Percentiles rank a stretch among this genome's conserved stretches.
phyloP scores from a whole-genome alignment of 1,139 yeast genomes.

The Suhomyces panamericanus region DNA sequence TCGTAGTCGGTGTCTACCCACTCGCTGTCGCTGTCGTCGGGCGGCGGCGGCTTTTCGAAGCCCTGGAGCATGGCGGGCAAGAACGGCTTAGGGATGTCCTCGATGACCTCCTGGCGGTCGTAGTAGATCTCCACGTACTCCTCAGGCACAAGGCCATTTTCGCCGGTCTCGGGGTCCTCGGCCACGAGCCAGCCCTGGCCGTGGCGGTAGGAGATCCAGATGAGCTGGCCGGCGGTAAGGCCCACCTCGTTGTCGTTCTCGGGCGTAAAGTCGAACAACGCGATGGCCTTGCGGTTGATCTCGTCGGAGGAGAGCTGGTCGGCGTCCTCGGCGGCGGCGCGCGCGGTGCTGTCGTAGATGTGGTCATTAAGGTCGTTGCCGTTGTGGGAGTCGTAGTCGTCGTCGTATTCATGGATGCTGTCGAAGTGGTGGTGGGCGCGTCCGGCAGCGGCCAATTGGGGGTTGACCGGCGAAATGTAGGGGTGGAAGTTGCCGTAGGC shows the following conservation, averaged over 20 bases:
- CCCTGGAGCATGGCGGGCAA: conserved; percentile 42
- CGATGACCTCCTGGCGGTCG: conserved; percentile 28
- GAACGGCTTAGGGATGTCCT: conserved; percentile 49
- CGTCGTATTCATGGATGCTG: conserved; percentile 10
- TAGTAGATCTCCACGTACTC: conserved; percentile 73
- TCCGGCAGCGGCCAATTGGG: conserved; percentile 1
- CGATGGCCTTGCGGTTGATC: conserved; percentile 64
- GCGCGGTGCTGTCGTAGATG: conserved; percentile 4
- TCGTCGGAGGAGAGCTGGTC: conserved; percentile 29
- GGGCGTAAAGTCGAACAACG: conserved; percentile 85
- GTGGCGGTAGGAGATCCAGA: conserved; percentile 86
- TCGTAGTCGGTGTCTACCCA: conserved; percentile 41
- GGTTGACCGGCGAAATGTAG: conserved; percentile 15
- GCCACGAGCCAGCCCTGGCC: conserved; percentile 99
- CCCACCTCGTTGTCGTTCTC: conserved; percentile 92
- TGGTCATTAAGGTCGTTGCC: conserved; percentile 11
- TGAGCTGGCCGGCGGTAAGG: conserved; percentile 74
- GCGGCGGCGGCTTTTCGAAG: conserved; percentile 11
- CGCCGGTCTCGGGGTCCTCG: conserved; percentile 72
- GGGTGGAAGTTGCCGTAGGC: conserved; percentile 14
- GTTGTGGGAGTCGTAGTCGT: conserved; percentile 7
- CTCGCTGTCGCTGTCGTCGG: conserved; percentile 29
- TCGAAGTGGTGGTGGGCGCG: conserved; percentile 5
- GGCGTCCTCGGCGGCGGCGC: neutral
- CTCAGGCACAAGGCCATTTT: conserved; percentile 93